Evolutionary conservation across 2,329 filamentous ascomycete species (phyloP), one percentile per base, ranked within the genome.

Genomic region (Penicillium expansum): DNA sequence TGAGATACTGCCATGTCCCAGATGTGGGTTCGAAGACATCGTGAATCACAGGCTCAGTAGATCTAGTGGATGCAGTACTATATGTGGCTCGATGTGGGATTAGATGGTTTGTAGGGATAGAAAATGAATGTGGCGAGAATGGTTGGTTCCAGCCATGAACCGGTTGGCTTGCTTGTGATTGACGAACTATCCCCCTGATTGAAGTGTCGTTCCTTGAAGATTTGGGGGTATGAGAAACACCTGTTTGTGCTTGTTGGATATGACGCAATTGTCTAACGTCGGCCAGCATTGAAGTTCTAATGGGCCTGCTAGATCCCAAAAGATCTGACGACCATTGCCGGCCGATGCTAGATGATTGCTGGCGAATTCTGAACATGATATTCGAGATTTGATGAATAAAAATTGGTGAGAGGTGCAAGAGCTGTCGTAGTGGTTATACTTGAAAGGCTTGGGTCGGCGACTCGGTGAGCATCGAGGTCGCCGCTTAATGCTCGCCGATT

Each of bases 1-100:
- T 79, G 0, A 87, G 62, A 60, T 86, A 87, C 64, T 88, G 85
- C 81, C 82, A 87, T 18, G 84, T 86, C 3, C 77, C 76, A 0
- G 85, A 81, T 5, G 60, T 64, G 0, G 59, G 41, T 55, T 81
- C 79, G 39, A 73, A 73, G 1, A 72, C 8, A n/a, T 62, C 55
- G 51, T 74, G 66, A 3, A 73, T 63, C 4, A 59, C 65, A 27
- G 71, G 70, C 24, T 45, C 38, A 1, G 49, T 24, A 18, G 33
- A 37, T 18, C 16, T 39, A 33, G 41, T 43, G 24, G 57, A 16
- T 38, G 24, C 27, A 14, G 58, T 64, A 52, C 50, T 58, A 32
- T 61, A 56, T 41, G 20, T n/a, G n/a, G 37, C 20, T 27, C 20
- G 55, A 11, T 8, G n/a, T 42, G 30, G 14, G 39, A 11, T 22